These are phyloP conservation scores for Aotearoamyces nothofagi DNA, from an alignment of 2,329 filamentous ascomycete genomes.

Conservation along the genomic window DNA sequence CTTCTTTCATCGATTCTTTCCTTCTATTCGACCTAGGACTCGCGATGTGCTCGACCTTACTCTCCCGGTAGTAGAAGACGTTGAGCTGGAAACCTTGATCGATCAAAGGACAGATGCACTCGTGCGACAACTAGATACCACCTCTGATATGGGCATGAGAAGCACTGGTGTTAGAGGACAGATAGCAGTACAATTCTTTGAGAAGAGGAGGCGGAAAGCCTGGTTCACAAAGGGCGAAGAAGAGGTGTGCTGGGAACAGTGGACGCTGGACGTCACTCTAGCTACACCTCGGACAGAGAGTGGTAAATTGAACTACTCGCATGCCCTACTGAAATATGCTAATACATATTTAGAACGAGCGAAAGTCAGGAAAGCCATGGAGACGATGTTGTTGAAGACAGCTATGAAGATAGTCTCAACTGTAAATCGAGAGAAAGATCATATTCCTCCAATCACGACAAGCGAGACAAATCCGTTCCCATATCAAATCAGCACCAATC, in stretches of 20 bases:
- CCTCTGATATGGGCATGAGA: constrained; percentile 27
- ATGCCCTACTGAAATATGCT: neutral
- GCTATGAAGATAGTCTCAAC: constrained; percentile 81
- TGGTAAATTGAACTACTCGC: constrained; percentile 36
- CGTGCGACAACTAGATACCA: constrained; percentile 58
- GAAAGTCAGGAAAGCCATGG: constrained; percentile 83
- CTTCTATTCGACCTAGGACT: constrained; percentile 64
- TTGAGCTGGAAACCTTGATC: constrained; percentile 84
- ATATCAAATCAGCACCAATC: constrained; percentile 82
- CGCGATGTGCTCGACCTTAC: constrained; percentile 85
- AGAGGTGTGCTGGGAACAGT: constrained; percentile 93
- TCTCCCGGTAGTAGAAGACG: constrained; percentile 77
- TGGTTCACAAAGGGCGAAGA: constrained; percentile 71
- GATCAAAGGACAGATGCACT: constrained; percentile 72
- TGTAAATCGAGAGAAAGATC: constrained; percentile 80
- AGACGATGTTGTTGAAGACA: constrained; percentile 72
- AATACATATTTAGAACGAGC: constrained; percentile 46
- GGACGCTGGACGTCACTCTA: constrained; percentile 88
- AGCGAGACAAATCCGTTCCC: constrained; percentile 88
- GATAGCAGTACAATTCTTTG: constrained; percentile 83
- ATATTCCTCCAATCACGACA: constrained; percentile 93
- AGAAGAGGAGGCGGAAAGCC: constrained; percentile 78
- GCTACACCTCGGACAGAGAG: constrained; percentile 79
- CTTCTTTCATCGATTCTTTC: constrained; percentile 98
- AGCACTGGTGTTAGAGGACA: constrained; percentile 53